phyloP scores from a whole-genome alignment of 805 yeast genomes.

The Saccharomyces paradoxus region DNA sequence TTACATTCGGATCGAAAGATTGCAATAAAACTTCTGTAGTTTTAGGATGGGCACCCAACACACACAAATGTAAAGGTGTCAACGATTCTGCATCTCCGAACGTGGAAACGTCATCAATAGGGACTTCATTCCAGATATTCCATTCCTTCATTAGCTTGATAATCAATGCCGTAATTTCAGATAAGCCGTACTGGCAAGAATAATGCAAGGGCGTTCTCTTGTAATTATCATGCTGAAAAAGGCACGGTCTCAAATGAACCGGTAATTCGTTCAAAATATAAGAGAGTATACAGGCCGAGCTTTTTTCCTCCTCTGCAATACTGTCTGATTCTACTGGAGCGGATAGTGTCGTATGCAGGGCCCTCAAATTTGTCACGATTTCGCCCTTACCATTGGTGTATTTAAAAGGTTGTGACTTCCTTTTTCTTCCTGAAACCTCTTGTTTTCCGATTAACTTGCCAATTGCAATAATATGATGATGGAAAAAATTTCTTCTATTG shows the following conservation, averaged over 20 bases:
- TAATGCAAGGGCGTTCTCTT: constrained; percentile 83
- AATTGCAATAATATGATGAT: constrained; percentile 68
- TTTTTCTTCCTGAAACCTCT: constrained; percentile 2
- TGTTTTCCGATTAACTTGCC: constrained; percentile 39
- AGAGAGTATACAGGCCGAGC: constrained; percentile 1
- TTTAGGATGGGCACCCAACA: constrained; percentile 72
- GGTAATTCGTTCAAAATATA: constrained; percentile 53
- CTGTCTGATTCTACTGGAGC: constrained; percentile 9
- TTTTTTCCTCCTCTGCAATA: constrained; percentile 32
- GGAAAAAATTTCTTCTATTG: constrained; percentile 76
- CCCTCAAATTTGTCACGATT: not conserved
- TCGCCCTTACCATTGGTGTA: not conserved
- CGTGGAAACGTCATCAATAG: constrained; percentile 46
- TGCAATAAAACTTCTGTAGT: constrained; percentile 56
- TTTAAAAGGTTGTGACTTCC: constrained; percentile 10
- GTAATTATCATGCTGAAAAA: constrained; percentile 66
- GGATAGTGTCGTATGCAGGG: constrained; percentile 5
- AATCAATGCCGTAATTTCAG: constrained; percentile 50
- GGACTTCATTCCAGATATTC: constrained; percentile 43
- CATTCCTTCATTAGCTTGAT: constrained; percentile 50
- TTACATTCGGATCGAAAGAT: constrained; percentile 32
- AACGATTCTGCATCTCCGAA: constrained; percentile 72
- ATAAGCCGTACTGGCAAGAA: constrained; percentile 78
- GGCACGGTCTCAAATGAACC: constrained; percentile 42
- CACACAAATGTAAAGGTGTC: constrained; percentile 78